These are phyloP conservation scores for Striga asiatica DNA, from an alignment of 257 asterid genomes.

Conservation along the genomic window DNA sequence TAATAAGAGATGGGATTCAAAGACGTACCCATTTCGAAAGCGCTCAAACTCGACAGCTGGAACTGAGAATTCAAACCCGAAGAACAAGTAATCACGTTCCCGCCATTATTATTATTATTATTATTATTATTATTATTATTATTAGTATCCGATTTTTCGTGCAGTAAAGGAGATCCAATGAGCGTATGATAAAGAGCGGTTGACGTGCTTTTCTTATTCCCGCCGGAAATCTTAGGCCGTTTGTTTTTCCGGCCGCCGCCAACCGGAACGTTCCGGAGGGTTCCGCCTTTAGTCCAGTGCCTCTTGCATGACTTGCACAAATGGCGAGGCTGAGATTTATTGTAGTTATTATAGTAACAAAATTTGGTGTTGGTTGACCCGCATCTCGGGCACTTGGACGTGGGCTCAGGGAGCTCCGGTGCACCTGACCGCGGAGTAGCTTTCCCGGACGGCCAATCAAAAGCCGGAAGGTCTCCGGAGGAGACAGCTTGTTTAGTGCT, in stretches of 20 bases:
- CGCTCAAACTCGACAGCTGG: slow-evolving; percentile 25
- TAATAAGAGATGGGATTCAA: slow-evolving; percentile 18
- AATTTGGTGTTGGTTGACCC: slow-evolving; percentile 47
- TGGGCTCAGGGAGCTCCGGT: slow-evolving; percentile 26
- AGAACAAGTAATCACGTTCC: too few relatives aligned
- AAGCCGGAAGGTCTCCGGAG: slow-evolving; percentile 17
- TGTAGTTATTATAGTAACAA: slow-evolving; percentile 74
- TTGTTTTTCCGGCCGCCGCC: slow-evolving; percentile 71
- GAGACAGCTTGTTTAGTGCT: slow-evolving; percentile 23
- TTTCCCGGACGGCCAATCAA: slow-evolving; percentile 29
- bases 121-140: too few relatives aligned
- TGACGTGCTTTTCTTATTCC: not conserved
- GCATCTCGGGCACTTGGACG: slow-evolving; percentile 61
- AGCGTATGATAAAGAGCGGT: not conserved
- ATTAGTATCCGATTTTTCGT: not conserved
- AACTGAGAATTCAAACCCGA: slow-evolving; percentile 5
- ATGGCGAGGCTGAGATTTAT: slow-evolving; percentile 66
- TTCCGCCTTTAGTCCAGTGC: slow-evolving; percentile 83
- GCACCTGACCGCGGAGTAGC: slow-evolving; percentile 16
- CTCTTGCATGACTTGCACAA: slow-evolving; percentile 68
- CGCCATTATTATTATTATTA: not conserved
- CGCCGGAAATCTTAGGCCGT: slow-evolving; percentile 27
- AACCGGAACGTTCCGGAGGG: slow-evolving; percentile 60
- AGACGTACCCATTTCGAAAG: slow-evolving; percentile 20
- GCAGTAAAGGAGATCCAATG: not conserved